Evolutionary conservation across 768 basidiomycete genomes (phyloP).

Genomic region (Amanita phalloides): DNA sequence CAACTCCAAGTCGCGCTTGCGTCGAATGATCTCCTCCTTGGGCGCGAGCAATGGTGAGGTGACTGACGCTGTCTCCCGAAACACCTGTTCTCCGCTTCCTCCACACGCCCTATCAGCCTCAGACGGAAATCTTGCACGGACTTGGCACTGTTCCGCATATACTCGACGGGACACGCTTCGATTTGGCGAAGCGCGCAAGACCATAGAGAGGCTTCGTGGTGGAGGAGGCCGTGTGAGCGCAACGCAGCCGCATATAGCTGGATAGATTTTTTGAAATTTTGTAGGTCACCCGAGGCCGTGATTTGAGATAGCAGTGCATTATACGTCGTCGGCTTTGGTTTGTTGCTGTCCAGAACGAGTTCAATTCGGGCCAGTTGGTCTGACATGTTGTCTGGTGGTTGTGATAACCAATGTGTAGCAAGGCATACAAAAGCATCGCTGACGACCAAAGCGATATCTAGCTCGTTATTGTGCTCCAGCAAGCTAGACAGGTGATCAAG

Average conservation of each 20-base stretch:
- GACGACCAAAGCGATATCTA: background rate
- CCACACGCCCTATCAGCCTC: conserved; percentile 33
- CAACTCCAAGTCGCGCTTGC: background rate
- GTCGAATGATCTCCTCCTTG: background rate
- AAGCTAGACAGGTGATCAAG: background rate
- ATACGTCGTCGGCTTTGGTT: conserved; percentile 16
- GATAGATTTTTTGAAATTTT: conserved; percentile 9
- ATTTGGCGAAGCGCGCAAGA: conserved; percentile 36
- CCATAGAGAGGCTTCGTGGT: conserved; percentile 42
- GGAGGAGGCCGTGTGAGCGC: conserved; percentile 21
- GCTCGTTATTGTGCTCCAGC: background rate
- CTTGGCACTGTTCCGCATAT: conserved; percentile 9
- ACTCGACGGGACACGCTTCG: conserved; percentile 22
- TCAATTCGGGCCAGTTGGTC: background rate
- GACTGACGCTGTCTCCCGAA: conserved; percentile 17
- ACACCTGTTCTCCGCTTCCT: conserved; percentile 40
- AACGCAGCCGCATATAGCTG: conserved; percentile 20
- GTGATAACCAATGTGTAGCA: conserved; percentile 6
- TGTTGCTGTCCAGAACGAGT: conserved; percentile 5
- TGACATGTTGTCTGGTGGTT: background rate
- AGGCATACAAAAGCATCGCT: conserved; percentile 1
- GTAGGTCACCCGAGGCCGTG: conserved; percentile 8
- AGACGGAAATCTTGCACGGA: conserved; percentile 24
- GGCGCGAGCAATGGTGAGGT: background rate
- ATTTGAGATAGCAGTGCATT: conserved; percentile 9